Base-by-base conservation (phyloP, 495 filamentous ascomycete species). In the Neurospora terricola region DNA sequence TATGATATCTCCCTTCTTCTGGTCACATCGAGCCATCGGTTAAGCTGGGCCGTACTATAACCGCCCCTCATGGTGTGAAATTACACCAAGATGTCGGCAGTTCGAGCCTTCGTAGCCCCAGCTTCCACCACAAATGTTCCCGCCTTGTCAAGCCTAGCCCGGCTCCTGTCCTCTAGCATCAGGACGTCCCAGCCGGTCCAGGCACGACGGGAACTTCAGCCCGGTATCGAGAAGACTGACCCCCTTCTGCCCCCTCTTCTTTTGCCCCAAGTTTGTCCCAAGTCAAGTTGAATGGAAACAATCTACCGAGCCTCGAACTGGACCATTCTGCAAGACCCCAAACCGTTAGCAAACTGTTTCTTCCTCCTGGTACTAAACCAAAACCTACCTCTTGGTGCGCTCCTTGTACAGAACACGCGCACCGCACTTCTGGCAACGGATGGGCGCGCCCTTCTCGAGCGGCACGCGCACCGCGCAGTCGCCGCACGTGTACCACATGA, bases 241-340 rank as follows among this genome's bases (percentile, higher is more conserved):
- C 42, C 48, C 40, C 54, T 54, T 54, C 68, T 73, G n/a, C 42
- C 48, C 40, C 54, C 68, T 54, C 68, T 73, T 36, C 45, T 69
- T 73, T 75, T 76, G n/a, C n/a, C n/a, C n/a, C n/a, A n/a, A n/a
- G n/a, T n/a, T n/a, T n/a, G n/a, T n/a, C n/a, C n/a, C n/a, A n/a
- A n/a, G n/a, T n/a, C n/a, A n/a, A n/a, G n/a, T n/a, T n/a, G n/a
- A n/a, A n/a, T n/a, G n/a, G n/a, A n/a, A n/a, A n/a, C n/a, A n/a
- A n/a, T n/a, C n/a, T n/a, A 98, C 77, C 95, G 90, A 69, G 96
- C 96, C 84, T 99, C 94, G 78, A 99, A 99, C 82, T 99, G 96
- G 40, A 99, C 94, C 94, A 99, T 98, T 89, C 87, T 87, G 72
- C 40, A 11, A n/a, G 62, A 3, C 34, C 69, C 69, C 11, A 70